These are phyloP conservation scores for Dactylellina cionopaga DNA, from an alignment of 2,329 filamentous ascomycete species.

Conservation along the genomic window DNA sequence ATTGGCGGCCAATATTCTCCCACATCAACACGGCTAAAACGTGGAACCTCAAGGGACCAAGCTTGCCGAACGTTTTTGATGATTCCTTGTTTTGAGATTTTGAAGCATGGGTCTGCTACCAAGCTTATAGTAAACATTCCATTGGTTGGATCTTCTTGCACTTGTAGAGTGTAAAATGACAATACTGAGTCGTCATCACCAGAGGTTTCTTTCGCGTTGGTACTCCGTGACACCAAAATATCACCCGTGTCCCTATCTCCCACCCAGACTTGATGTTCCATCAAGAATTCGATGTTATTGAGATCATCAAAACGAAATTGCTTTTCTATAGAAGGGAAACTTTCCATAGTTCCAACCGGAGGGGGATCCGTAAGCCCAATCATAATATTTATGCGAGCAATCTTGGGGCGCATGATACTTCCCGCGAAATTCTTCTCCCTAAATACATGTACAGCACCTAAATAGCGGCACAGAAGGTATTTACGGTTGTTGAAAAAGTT, in stretches of 20 bases:
- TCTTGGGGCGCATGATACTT: background rate
- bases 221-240: too few species aligned
- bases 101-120: conserved; percentile 13
- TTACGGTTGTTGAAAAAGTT: background rate
- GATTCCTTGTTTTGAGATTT: background rate
- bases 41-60: conserved; percentile 11
- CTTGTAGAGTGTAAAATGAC: too few species aligned
- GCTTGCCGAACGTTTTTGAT: background rate
- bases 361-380: background rate
- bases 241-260: too few species aligned
- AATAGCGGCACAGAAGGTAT: conserved; percentile 14
- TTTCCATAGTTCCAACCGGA: too few species aligned
- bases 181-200: too few species aligned
- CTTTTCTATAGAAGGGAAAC: too few species aligned
- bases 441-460: conserved; percentile 16
- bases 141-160: too few species aligned
- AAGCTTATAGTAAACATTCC: background rate
- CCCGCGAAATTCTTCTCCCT: conserved; percentile 29
- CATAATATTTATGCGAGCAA: conserved; percentile 4
- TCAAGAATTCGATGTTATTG: too few species aligned
- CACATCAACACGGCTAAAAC: conserved; percentile 2
- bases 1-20: conserved; percentile 19
- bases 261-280: too few species aligned
- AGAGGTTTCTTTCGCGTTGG: too few species aligned
- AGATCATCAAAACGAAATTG: too few species aligned